Percentiles rank a stretch among this genome's conserved stretches.
Evolutionary conservation across 495 filamentous ascomycete species (phyloP).

Genomic region (Clohesyomyces aquaticus): DNA sequence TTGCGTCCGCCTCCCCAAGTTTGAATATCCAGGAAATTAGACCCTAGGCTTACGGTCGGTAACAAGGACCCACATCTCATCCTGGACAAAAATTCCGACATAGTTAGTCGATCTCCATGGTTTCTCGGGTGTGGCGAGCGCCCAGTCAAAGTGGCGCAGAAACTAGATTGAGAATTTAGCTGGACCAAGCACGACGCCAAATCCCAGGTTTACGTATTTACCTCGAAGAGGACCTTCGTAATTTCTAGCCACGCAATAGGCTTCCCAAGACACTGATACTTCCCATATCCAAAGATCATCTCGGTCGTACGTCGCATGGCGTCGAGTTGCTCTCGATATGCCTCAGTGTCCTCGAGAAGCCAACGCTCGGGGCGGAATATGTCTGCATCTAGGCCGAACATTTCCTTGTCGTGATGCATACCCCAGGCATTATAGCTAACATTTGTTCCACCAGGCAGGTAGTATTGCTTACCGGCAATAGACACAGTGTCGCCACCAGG

Average conservation of each 20-base stretch:
- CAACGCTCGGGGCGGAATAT: slow-evolving; percentile 37
- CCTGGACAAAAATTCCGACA: slow-evolving; percentile 1
- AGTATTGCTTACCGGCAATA: slow-evolving; percentile 42
- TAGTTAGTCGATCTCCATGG: slow-evolving; percentile 14
- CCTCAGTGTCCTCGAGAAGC: slow-evolving; percentile 22
- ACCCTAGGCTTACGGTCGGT: background rate
- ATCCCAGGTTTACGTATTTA: background rate
- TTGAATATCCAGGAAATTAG: too few relatives aligned
- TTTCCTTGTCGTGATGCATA: slow-evolving; percentile 36
- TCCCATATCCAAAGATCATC: slow-evolving; percentile 35
- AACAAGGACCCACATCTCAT: slow-evolving; percentile 14
- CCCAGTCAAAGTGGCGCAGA: slow-evolving; percentile 13
- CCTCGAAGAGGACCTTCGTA: slow-evolving; percentile 5
- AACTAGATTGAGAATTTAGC: background rate
- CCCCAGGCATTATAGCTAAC: slow-evolving; percentile 44
- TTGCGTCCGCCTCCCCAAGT: too few relatives aligned
- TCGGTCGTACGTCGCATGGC: slow-evolving; percentile 37
- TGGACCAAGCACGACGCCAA: background rate
- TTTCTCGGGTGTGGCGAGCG: slow-evolving; percentile 8
- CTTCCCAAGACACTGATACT: slow-evolving; percentile 14
- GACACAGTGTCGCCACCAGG: slow-evolving; percentile 44
- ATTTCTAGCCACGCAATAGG: slow-evolving; percentile 7
- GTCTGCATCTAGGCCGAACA: slow-evolving; percentile 44
- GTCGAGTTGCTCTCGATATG: slow-evolving; percentile 20
- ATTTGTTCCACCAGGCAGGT: slow-evolving; percentile 34